Evolutionary conservation across 495 filamentous ascomycete species (phyloP).

Genomic region (Talaromyces ruber): DNA sequence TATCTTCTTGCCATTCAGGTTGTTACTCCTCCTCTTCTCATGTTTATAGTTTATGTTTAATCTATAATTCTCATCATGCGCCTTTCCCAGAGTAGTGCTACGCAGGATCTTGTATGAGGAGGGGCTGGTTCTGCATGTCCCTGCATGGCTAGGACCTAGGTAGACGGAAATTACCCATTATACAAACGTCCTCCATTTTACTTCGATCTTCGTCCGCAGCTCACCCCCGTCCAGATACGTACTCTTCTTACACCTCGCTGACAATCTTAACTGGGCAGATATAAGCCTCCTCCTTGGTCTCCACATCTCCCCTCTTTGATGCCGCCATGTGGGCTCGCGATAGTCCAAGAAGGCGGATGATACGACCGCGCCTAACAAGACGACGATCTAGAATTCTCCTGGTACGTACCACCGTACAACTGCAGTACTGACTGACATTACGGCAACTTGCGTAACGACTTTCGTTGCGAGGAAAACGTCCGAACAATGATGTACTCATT

Average conservation of each 20-base stretch:
- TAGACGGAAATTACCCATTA: neutral
- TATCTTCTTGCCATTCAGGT: neutral
- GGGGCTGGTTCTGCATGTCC: neutral
- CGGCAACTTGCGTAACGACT: neutral
- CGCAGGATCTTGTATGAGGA: neutral
- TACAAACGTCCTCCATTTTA: too few relatives aligned
- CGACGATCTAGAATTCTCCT: conserved; percentile 5
- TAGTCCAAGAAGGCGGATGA: neutral
- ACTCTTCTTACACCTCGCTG: too few relatives aligned
- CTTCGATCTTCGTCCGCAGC: too few relatives aligned
- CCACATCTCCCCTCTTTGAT: neutral
- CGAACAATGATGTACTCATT: too few relatives aligned
- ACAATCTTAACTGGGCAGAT: neutral
- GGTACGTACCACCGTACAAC: neutral
- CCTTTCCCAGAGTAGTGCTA: neutral
- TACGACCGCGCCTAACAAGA: conserved; percentile 4
- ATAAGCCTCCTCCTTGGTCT: neutral
- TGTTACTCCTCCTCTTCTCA: neutral
- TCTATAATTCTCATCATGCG: neutral
- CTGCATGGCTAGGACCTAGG: neutral
- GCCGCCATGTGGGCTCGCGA: conserved; percentile 5
- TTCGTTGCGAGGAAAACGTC: neutral
- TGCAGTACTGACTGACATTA: neutral
- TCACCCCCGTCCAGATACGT: neutral
- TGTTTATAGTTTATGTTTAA: neutral